Evolutionary conservation across 305 asterid species (phyloP).

Genomic region (Solanum hybrid): DNA sequence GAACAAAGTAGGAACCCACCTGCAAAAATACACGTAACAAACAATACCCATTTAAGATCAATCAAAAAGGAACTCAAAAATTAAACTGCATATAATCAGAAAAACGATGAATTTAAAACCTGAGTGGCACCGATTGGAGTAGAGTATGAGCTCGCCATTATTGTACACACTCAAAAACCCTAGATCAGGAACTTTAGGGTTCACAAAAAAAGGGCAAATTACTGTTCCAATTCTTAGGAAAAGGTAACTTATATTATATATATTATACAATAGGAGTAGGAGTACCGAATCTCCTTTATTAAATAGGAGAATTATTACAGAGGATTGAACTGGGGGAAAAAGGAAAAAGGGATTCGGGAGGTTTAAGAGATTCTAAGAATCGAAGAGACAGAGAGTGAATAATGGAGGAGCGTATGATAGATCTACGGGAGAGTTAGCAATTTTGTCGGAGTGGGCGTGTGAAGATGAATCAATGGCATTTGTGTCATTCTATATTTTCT

Average conservation of each 20-base stretch:
- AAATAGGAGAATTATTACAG: neutral
- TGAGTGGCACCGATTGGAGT: conserved; percentile 19
- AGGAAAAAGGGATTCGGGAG: neutral
- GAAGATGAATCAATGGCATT: neutral
- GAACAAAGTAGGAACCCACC: conserved; percentile 87
- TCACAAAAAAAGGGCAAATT: neutral
- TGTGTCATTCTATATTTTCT: neutral
- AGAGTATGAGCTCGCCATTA: conserved; percentile 20
- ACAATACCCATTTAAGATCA: neutral
- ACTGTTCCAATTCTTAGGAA: neutral
- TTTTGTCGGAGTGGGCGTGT: neutral
- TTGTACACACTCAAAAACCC: neutral
- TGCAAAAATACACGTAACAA: neutral
- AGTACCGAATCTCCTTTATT: neutral
- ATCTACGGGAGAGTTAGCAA: neutral
- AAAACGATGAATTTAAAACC: neutral
- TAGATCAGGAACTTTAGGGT: conserved; percentile 1
- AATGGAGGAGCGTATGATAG: neutral
- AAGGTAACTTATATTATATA: neutral
- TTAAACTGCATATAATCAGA: neutral
- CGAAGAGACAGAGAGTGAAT: neutral
- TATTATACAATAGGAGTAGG: neutral
- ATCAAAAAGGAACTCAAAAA: neutral
- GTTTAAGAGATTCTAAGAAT: neutral
- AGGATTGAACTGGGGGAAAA: neutral